Evolutionary conservation across 345 rosid species (phyloP), one percentile per base, ranked within the genome.

Genomic region (Lepidium sativum): DNA sequence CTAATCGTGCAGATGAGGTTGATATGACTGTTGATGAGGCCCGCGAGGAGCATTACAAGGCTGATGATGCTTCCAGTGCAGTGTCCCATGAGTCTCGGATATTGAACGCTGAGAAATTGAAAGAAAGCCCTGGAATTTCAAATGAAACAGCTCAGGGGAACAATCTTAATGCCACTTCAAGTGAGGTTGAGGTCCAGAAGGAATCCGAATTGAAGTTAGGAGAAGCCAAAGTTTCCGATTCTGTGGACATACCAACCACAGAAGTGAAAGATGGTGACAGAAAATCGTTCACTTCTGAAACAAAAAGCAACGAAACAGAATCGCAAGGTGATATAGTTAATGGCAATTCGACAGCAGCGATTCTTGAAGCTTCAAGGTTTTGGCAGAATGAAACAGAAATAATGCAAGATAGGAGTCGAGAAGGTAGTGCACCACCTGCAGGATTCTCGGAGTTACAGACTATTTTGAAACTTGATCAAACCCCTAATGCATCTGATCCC

Each of bases 51-150:
- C 78, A 81, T 61, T 91, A 91, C 69, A 86, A 75, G 77, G 96
- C 80, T 9, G 99, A 94, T 68, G 99, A 94, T 78, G 99, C 97
- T 71, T 94, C 97, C 27, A 94, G 95, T 76, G 99, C 97, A 11
- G 99, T 94, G 49, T 74, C 96, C 35, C 97, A 94, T 43, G 95
- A 87, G 58, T 56, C 78, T n/a, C 80, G 76, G 44, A 58, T 35
- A 13, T 44, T 66, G 31, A 69, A 42, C 65, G 49, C 79, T 14
- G 90, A 79, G 56, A 60, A 70, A 8, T 68, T 80, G 60, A 82
- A 82, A 59, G 65, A 45, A 60, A 74, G n/a, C n/a, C n/a, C n/a
- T n/a, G n/a, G n/a, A n/a, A n/a, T n/a, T n/a, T n/a, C 80, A 50
- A 75, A 70, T 75, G 78, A 32, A 76, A 68, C 53, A 32, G 55